Percentiles rank a stretch among this genome's conserved stretches.
These are phyloP conservation scores for Aspergillus sp. DNA, from an alignment of 2,329 filamentous ascomycete species.

Conservation along the genomic window DNA sequence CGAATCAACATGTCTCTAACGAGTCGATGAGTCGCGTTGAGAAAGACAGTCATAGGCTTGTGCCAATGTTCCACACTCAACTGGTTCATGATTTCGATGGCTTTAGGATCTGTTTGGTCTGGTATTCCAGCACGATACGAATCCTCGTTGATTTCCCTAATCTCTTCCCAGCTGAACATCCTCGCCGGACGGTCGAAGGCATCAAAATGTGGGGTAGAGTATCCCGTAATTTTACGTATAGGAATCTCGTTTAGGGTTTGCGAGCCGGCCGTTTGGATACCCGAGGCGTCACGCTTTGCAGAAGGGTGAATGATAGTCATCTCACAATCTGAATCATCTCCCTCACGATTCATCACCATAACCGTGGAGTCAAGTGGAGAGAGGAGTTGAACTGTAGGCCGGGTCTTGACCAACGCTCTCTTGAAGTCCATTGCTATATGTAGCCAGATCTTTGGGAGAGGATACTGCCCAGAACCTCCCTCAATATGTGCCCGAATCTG, in stretches of 20 bases:
- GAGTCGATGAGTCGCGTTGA: slow-evolving; percentile 22
- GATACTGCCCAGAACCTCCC: slow-evolving; percentile 38
- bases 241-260: neutral
- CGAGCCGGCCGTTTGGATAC: neutral
- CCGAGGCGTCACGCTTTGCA: slow-evolving; percentile 17
- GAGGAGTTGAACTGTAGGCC: slow-evolving; percentile 26
- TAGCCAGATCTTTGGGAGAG: slow-evolving; percentile 39
- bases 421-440: slow-evolving; percentile 48
- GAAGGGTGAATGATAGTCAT: slow-evolving; percentile 7
- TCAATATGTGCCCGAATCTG: slow-evolving; percentile 50
- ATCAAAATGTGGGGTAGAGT: slow-evolving; percentile 17
- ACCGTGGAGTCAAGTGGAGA: slow-evolving; percentile 28
- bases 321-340: slow-evolving; percentile 22
- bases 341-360: slow-evolving; percentile 22
- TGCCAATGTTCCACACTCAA: slow-evolving; percentile 56
- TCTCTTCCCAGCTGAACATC: slow-evolving; percentile 29
- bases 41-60: slow-evolving; percentile 42
- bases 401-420: slow-evolving; percentile 39
- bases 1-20: slow-evolving; percentile 33
- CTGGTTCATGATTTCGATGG: slow-evolving; percentile 53
- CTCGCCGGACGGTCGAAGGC: slow-evolving; percentile 12
- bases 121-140: slow-evolving; percentile 54
- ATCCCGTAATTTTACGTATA: slow-evolving; percentile 2
- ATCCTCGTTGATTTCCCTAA: slow-evolving; percentile 49
- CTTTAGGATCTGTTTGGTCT: slow-evolving; percentile 52